Percentiles rank a stretch among this genome's conserved stretches.
Conservation (phyloP, 495 filamentous ascomycete genomes). For the Trichodelitschia bisporula region DNA sequence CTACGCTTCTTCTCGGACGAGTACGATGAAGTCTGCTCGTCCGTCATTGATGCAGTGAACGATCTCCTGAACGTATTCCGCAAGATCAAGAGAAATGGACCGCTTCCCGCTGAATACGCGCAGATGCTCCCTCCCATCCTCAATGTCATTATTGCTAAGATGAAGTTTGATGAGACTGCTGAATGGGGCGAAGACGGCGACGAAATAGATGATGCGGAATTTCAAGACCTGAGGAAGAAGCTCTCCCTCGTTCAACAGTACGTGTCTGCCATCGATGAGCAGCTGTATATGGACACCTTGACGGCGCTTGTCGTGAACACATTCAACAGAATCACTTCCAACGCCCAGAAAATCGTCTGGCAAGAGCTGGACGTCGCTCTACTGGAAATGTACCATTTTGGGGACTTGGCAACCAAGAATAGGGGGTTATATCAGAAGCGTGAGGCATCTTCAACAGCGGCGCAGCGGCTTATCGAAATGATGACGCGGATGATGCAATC, state of each 20-base stretch:
- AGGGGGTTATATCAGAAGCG: slow-evolving; percentile 66
- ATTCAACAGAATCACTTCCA: slow-evolving; percentile 48
- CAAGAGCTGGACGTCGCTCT: slow-evolving; percentile 87
- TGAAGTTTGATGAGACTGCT: slow-evolving; percentile 87
- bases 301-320: slow-evolving; percentile 60
- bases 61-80: slow-evolving; percentile 75
- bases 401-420: slow-evolving; percentile 67
- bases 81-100: slow-evolving; percentile 30
- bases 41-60: slow-evolving; percentile 71
- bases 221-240: slow-evolving; percentile 74
- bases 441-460: slow-evolving; percentile 44
- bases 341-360: slow-evolving; percentile 54
- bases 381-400: slow-evolving; percentile 91
- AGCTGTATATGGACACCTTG: slow-evolving; percentile 63
- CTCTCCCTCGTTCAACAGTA: slow-evolving; percentile 77
- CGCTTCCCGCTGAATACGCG: slow-evolving; percentile 39
- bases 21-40: slow-evolving; percentile 91
- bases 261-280: slow-evolving; percentile 62
- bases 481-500: slow-evolving; percentile 87
- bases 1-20: slow-evolving; percentile 91
- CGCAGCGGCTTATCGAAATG: slow-evolving; percentile 62
- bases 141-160: slow-evolving; percentile 77
- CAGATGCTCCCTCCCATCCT: slow-evolving; percentile 66
- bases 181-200: slow-evolving; percentile 88
- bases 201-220: slow-evolving; percentile 94